A percentile compares a stretch with the other conserved stretches of the same genome.
phyloP scores from a whole-genome alignment of 352 stramenopile genomes.

The Phytophthora pini region DNA sequence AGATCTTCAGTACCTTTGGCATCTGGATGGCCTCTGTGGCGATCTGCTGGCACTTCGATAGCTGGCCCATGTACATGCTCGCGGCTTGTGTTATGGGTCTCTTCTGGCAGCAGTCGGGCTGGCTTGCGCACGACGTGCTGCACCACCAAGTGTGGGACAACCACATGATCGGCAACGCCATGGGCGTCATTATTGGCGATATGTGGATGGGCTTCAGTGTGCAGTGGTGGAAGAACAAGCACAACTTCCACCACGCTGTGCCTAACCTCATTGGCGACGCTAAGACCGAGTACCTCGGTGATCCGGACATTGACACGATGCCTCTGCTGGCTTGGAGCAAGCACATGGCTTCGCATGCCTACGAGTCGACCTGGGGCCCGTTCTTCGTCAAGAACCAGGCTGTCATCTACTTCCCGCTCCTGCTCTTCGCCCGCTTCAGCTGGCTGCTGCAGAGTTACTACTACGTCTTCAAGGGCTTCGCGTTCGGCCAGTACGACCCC shows the following conservation, averaged over 20 bases:
- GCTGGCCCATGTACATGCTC: conserved; percentile 88
- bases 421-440: conserved; percentile 96
- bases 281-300: conserved; percentile 84
- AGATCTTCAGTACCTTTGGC: conserved; percentile 93
- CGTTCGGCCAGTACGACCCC: conserved; percentile 83
- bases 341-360: conserved; percentile 92
- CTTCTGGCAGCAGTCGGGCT: conserved; percentile 99
- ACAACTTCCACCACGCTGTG: conserved; percentile 99
- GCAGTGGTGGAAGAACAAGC: conserved; percentile 98
- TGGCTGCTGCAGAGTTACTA: conserved; percentile 97
- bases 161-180: conserved; percentile 92
- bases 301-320: conserved; percentile 99
- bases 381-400: conserved; percentile 95
- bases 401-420: conserved; percentile 97
- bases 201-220: conserved; percentile 98
- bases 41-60: conserved; percentile 90
- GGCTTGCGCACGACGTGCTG: conserved; percentile 97
- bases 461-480: conserved; percentile 93
- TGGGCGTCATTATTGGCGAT: conserved; percentile 95
- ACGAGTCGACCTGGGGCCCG: conserved; percentile 80
- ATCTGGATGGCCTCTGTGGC: conserved; percentile 88
- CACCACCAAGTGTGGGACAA: conserved; percentile 98
- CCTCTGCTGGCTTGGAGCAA: conserved; percentile 97
- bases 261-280: conserved; percentile 96
- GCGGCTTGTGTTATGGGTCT: conserved; percentile 94